phyloP scores from a whole-genome alignment of 306 rosid species.

The Sphenostylis stenocarpa region DNA sequence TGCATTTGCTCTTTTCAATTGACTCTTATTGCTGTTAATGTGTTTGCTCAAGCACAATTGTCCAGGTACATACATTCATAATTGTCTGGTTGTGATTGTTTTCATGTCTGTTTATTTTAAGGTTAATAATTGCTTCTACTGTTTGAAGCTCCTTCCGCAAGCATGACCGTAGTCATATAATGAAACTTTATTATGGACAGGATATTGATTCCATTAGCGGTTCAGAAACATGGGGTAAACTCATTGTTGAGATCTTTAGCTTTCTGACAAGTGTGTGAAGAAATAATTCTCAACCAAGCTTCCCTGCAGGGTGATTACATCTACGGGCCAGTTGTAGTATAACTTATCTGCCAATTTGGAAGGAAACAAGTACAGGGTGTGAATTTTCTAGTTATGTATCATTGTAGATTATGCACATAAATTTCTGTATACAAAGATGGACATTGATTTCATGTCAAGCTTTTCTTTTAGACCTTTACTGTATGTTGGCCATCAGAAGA shows the following conservation, averaged over 20 bases:
- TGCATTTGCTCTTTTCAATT: neutral
- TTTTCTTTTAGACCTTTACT: neutral
- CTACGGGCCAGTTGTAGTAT: neutral
- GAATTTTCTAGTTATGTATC: neutral
- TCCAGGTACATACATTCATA: neutral
- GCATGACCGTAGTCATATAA: neutral
- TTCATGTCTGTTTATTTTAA: neutral
- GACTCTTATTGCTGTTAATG: neutral
- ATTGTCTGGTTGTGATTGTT: neutral
- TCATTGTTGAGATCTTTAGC: neutral
- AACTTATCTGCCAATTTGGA: neutral
- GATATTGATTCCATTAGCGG: neutral
- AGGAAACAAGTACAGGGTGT: neutral
- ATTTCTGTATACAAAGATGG: neutral
- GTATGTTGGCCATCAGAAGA: neutral
- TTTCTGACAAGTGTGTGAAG: neutral
- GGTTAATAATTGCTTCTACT: neutral
- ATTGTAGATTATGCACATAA: neutral
- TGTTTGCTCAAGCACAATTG: neutral
- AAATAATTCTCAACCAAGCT: neutral
- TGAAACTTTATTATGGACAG: neutral
- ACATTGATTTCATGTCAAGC: neutral
- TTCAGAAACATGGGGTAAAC: constrained; percentile 6
- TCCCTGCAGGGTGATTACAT: neutral
- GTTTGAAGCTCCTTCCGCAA: neutral